Evolutionary conservation across 495 filamentous ascomycete genomes (phyloP).

Genomic region (Saxispiralis lemnorum): DNA sequence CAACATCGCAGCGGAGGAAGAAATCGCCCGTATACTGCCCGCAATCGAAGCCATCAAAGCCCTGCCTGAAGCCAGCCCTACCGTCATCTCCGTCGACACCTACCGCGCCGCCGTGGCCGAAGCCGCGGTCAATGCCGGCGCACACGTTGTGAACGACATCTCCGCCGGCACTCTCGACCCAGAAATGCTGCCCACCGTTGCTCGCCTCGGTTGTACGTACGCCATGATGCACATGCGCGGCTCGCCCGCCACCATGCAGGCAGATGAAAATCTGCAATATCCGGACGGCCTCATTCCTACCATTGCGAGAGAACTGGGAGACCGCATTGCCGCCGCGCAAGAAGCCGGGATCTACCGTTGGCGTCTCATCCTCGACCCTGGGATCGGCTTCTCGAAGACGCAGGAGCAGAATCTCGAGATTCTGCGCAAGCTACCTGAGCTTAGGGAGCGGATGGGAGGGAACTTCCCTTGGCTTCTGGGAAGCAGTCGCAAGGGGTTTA

Average conservation of each 20-base stretch:
- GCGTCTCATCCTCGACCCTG: constrained; percentile 89
- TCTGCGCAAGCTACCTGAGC: constrained; percentile 42
- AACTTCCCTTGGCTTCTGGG: constrained; percentile 81
- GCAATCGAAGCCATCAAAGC: constrained; percentile 55
- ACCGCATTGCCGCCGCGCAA: constrained; percentile 58
- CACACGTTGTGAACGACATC: constrained; percentile 90
- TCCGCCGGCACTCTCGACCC: constrained; percentile 65
- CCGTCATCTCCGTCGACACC: constrained; percentile 76
- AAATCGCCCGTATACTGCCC: constrained; percentile 60
- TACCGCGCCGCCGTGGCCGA: constrained; percentile 77
- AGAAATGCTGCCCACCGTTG: constrained; percentile 68
- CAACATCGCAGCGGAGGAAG: constrained; percentile 50
- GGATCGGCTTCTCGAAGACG: constrained; percentile 82
- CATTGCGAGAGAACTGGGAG: constrained; percentile 50
- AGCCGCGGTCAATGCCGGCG: constrained; percentile 62
- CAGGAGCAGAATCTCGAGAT: constrained; percentile 65
- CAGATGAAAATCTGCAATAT: constrained; percentile 33
- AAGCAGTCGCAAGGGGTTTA: constrained; percentile 75
- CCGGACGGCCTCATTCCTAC: constrained; percentile 54
- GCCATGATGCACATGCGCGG: constrained; percentile 95
- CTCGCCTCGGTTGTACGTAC: constrained; percentile 59
- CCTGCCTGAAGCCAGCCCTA: constrained; percentile 39
- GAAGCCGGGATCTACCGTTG: constrained; percentile 69
- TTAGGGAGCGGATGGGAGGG: constrained; percentile 40
- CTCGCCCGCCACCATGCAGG: constrained; percentile 65